Base-by-base conservation (phyloP, 164 flowering plant species). In the Dillenia suffruticosa region DNA sequence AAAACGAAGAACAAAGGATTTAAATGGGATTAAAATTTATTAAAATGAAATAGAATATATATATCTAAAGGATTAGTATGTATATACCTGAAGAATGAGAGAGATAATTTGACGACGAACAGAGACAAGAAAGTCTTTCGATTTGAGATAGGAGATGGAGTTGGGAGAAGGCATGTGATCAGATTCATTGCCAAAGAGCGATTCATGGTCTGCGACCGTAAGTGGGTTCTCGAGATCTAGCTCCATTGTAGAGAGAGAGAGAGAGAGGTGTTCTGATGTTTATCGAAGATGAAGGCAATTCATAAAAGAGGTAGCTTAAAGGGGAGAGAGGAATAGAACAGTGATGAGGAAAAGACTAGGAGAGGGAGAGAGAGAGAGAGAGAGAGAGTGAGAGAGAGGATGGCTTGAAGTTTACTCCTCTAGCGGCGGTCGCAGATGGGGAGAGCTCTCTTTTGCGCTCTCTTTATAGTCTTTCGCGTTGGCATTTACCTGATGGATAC, bases 191-290 rank as follows among this genome's bases (percentile, higher is more conserved):
- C 47, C 60, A 63, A 87, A 87, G 8, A 87, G 84, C 19, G 59
- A 51, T 61, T 60, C 54, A 2, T 13, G 63, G 13, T 74, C 75
- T 17, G 58, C 54, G 26, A 12, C 46, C 5, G 76, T 72, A 11
- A 83, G 52, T 53, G 94, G 88, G 72, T 85, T 77, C 62, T 87
- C 87, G 0, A 87, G 85, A 70, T 83, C 80, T 65, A 77, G 73
- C 62, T 85, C 85, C 83, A 79, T 83, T 59, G 59, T 49, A 1
- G n/a, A 22, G 56, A 46, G 44, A 32, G 59, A 47, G 45, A 43
- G 24, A 57, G 46, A 32, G 51, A 55, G 49, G 3, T 49, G 6
- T 17, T 12, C n/a, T 32, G 40, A 32, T 32, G 40, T 32, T 32
- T 32, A 32, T 32, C 6, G 40, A 32, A 32, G 40, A 32, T 32